phyloP scores from a whole-genome alignment of 192 early-diverging fungal genomes.

The Linnemannia exigua region DNA sequence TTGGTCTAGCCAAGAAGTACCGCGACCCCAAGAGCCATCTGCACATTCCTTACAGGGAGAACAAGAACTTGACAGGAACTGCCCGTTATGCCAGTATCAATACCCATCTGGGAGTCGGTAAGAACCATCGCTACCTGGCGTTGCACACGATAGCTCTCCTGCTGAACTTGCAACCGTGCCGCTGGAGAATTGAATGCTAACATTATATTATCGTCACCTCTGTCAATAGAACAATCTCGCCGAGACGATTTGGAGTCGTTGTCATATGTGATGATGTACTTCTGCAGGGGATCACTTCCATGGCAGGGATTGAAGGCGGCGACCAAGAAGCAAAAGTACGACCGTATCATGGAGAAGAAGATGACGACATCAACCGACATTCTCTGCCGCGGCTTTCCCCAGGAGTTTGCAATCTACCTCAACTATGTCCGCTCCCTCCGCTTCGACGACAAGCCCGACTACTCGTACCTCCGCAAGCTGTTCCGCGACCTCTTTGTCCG shows the following conservation, averaged over 20 bases:
- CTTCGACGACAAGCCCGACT: slow-evolving; percentile 95
- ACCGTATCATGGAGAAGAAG: slow-evolving; percentile 95
- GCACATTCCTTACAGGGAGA: slow-evolving; percentile 94
- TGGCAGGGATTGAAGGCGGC: slow-evolving; percentile 95
- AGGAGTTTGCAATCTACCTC: slow-evolving; percentile 90
- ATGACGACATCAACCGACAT: slow-evolving; percentile 87
- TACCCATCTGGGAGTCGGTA: slow-evolving; percentile 85
- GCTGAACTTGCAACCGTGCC: background rate
- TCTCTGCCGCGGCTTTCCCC: slow-evolving; percentile 86
- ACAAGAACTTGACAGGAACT: slow-evolving; percentile 95
- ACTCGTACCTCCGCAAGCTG: slow-evolving; percentile 88
- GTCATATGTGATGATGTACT: slow-evolving; percentile 94
- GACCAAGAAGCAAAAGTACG: slow-evolving; percentile 95
- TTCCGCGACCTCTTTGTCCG: slow-evolving; percentile 89
- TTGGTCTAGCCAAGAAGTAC: slow-evolving; percentile 93
- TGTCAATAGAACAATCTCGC: slow-evolving; percentile 84
- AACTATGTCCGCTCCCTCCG: slow-evolving; percentile 88
- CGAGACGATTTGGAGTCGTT: slow-evolving; percentile 93
- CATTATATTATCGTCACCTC: background rate
- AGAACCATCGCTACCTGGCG: slow-evolving; percentile 5
- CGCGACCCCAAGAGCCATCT: slow-evolving; percentile 85
- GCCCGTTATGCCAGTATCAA: slow-evolving; percentile 94
- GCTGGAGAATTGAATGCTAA: background rate
- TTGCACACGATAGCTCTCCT: background rate
- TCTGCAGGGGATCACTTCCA: slow-evolving; percentile 89